A percentile compares a stretch with the other conserved stretches of the same genome.
Conservation (phyloP, 2,329 filamentous ascomycete genomes). For the Trichoderma harzianum region DNA sequence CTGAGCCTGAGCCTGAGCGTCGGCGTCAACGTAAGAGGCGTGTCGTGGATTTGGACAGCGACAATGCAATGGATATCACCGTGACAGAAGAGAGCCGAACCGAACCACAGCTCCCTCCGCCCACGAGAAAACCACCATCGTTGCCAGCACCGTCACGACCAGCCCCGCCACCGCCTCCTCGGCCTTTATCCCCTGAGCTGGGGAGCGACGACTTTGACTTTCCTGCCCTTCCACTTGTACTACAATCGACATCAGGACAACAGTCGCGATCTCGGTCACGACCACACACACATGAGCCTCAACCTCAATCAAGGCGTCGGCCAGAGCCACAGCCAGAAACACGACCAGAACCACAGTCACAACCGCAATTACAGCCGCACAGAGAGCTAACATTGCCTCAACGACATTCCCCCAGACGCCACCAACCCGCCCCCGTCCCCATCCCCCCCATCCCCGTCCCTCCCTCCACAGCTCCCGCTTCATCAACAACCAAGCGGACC, state of each 20-base stretch:
- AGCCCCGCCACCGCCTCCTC: neutral
- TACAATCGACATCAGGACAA: neutral
- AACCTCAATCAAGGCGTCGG: neutral
- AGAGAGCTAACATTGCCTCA: neutral
- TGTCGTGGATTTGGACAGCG: neutral
- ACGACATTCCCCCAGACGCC: slow-evolving; percentile 20
- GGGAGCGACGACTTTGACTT: slow-evolving; percentile 12
- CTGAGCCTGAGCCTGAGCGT: neutral
- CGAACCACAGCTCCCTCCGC: neutral
- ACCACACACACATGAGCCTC: neutral
- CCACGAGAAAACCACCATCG: neutral
- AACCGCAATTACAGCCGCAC: neutral
- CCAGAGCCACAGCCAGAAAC: neutral
- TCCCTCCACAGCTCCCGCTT: neutral
- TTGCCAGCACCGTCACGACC: neutral
- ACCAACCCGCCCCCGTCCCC: neutral
- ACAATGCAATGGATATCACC: slow-evolving; percentile 8
- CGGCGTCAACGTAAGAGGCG: neutral
- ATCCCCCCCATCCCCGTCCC: neutral
- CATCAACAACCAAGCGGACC: neutral
- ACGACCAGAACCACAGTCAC: neutral
- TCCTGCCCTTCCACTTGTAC: neutral
- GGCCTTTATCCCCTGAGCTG: neutral
- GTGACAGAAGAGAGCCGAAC: neutral
- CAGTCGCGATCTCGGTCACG: neutral